phyloP scores from a whole-genome alignment of 2,329 filamentous ascomycete species.

The Nigrograna mackinnonii region DNA sequence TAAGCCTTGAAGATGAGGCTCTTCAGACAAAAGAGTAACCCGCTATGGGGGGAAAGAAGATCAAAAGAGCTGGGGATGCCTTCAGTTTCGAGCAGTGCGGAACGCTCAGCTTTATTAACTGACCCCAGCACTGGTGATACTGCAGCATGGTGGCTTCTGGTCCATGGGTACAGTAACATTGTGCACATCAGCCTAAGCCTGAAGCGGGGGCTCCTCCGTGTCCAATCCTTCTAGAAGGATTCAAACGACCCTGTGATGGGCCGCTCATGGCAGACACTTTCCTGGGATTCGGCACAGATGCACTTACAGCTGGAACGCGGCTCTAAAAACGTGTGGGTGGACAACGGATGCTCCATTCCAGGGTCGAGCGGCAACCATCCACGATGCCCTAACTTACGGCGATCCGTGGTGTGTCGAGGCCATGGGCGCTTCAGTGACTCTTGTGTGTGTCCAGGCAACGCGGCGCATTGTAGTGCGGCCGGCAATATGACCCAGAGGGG shows the following conservation, averaged over 20 bases:
- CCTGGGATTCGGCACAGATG: conserved; percentile 10
- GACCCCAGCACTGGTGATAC: conserved; percentile 29
- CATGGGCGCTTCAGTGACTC: too few relatives aligned
- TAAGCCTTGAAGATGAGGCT: conserved; percentile 17
- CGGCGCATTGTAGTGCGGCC: neutral
- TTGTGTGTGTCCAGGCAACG: neutral
- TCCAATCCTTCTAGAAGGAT: conserved; percentile 36
- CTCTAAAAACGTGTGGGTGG: neutral
- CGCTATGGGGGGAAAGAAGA: conserved; percentile 20
- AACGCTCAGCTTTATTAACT: conserved; percentile 34
- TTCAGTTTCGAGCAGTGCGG: conserved; percentile 17
- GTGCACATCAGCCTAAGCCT: conserved; percentile 25
- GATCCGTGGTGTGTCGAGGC: too few relatives aligned
- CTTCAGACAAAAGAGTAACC: too few relatives aligned
- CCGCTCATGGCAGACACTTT: conserved; percentile 4
- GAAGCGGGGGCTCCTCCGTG: conserved; percentile 30
- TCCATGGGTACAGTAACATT: conserved; percentile 39
- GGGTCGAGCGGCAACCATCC: too few relatives aligned
- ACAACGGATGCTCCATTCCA: too few relatives aligned
- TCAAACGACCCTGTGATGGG: conserved; percentile 17
- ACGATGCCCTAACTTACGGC: too few relatives aligned
- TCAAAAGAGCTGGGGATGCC: conserved; percentile 26
- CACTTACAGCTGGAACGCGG: conserved; percentile 1
- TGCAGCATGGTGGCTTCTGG: conserved; percentile 34
- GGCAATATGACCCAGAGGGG: conserved; percentile 14